Percentiles rank a stretch among this genome's conserved stretches.
Evolutionary conservation across 2,329 filamentous ascomycete genomes (phyloP).

Genomic region (Aulographum hederae): DNA sequence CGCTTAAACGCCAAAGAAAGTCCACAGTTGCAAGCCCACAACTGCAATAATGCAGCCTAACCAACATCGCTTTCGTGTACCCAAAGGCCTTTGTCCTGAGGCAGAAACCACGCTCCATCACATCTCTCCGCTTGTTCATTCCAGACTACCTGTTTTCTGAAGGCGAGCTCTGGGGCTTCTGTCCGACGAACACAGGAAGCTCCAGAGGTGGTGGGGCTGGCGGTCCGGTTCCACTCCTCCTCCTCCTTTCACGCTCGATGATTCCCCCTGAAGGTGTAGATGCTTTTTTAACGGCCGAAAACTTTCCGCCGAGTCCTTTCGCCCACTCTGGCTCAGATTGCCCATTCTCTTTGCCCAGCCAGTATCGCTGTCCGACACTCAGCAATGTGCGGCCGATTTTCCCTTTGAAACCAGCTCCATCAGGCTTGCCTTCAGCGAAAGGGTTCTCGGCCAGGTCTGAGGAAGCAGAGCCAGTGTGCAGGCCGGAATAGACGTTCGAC

Average conservation of each 20-base stretch:
- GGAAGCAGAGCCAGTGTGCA: conserved; percentile 15
- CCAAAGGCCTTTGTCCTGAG: no score
- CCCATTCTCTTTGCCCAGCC: conserved; percentile 50
- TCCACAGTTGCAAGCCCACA: no score
- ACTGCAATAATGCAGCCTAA: no score
- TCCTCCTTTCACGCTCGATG: conserved; percentile 39
- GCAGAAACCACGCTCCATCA: no score
- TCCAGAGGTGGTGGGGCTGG: conserved; percentile 11
- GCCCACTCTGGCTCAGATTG: conserved; percentile 49
- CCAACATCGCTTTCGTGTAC: no score
- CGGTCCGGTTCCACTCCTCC: conserved; percentile 42
- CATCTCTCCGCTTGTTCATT: no score
- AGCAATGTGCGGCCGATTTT: conserved; percentile 66
- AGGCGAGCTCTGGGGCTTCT: no score
- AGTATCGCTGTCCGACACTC: conserved; percentile 55
- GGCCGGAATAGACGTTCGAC: conserved; percentile 16
- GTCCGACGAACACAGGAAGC: no score
- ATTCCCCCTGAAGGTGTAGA: conserved; percentile 20
- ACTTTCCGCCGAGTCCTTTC: conserved; percentile 40
- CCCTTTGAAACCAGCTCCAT: conserved; percentile 64
- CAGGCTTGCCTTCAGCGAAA: conserved; percentile 50
- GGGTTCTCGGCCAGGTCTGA: conserved; percentile 41
- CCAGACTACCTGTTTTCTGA: no score
- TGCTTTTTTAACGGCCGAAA: conserved; percentile 25
- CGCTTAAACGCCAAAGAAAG: no score